phyloP scores from a whole-genome alignment of 2,329 filamentous ascomycete genomes.

The Stagonosporopsis cucurbitacearum region DNA sequence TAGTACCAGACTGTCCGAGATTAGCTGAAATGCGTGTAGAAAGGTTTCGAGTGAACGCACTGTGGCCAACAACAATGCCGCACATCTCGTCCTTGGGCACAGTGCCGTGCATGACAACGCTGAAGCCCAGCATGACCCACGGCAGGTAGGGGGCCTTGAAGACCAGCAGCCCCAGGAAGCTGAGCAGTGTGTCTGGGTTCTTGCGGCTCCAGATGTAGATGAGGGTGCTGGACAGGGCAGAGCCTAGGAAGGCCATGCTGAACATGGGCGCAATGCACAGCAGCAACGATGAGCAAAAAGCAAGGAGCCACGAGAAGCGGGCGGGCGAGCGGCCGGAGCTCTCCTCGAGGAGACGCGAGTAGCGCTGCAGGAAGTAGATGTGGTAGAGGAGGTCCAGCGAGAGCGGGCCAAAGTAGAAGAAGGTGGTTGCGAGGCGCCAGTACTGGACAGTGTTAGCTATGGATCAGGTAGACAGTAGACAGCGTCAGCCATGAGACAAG shows the following conservation, averaged over 20 bases:
- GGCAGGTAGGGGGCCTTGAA: constrained; percentile 95
- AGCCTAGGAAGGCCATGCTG: constrained; percentile 92
- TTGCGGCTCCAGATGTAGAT: constrained; percentile 98
- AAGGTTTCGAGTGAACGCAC: constrained; percentile 46
- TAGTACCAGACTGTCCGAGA: constrained; percentile 81
- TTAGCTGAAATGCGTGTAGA: constrained; percentile 18
- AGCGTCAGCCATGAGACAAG: too few species aligned
- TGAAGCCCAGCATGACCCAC: constrained; percentile 94
- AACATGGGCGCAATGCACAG: constrained; percentile 84
- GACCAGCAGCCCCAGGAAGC: constrained; percentile 82
- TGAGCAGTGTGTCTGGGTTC: constrained; percentile 89
- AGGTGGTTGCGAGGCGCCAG: constrained; percentile 95
- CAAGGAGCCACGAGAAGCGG: constrained; percentile 91
- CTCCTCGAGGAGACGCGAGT: constrained; percentile 93
- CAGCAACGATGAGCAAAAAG: constrained; percentile 82
- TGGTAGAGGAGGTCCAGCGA: constrained; percentile 95
- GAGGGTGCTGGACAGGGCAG: constrained; percentile 86
- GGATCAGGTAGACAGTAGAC: too few species aligned
- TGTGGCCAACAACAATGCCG: constrained; percentile 90
- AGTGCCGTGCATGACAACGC: constrained; percentile 84
- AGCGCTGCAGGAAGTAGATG: constrained; percentile 97
- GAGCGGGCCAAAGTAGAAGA: constrained; percentile 95
- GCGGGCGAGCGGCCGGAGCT: constrained; percentile 90
- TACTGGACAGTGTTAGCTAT: constrained; percentile 68
- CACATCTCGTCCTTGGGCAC: constrained; percentile 96